A percentile compares a stretch with the other conserved stretches of the same genome.
Evolutionary conservation across 2,329 filamentous ascomycete species (phyloP).

Genomic region (Colletotrichum echinochloae): DNA sequence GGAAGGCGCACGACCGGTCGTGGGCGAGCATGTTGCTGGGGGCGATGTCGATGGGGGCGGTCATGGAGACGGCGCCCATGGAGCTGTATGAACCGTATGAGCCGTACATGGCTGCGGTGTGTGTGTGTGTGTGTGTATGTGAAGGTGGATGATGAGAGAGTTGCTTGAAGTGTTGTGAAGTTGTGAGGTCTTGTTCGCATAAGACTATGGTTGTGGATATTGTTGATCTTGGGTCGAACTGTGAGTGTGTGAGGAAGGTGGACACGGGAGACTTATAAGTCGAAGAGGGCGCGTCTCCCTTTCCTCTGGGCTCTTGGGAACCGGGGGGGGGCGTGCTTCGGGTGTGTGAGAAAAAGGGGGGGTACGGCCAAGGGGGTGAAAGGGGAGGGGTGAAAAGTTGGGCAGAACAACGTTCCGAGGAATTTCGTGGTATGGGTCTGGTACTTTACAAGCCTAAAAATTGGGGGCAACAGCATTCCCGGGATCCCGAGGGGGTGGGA

Average conservation of each 20-base stretch:
- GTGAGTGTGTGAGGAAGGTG: slow-evolving; percentile 30
- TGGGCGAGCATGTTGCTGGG: slow-evolving; percentile 54
- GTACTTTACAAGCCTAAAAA: slow-evolving; percentile 35
- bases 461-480: slow-evolving; percentile 36
- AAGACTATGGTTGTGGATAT: slow-evolving; percentile 22
- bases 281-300: slow-evolving; percentile 34
- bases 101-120: slow-evolving; percentile 59
- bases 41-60: slow-evolving; percentile 61
- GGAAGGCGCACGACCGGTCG: slow-evolving; percentile 65
- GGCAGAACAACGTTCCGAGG: slow-evolving; percentile 38
- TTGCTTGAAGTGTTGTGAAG: slow-evolving; percentile 39
- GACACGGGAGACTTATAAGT: slow-evolving; percentile 41
- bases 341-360: slow-evolving; percentile 4
- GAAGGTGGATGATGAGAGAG: slow-evolving; percentile 32
- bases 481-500: slow-evolving; percentile 38
- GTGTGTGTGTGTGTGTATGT: slow-evolving; percentile 30
- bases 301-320: slow-evolving; percentile 16
- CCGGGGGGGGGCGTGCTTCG: slow-evolving; percentile 17
- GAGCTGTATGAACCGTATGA: slow-evolving; percentile 65
- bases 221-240: slow-evolving; percentile 29
- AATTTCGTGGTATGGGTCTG: slow-evolving; percentile 35
- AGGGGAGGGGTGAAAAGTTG: slow-evolving; percentile 23
- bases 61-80: slow-evolving; percentile 53
- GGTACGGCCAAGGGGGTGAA: neutral
- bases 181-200: slow-evolving; percentile 24